Base-by-base conservation (phyloP, 805 yeast species). In the Limtongozyma cylindracea region DNA sequence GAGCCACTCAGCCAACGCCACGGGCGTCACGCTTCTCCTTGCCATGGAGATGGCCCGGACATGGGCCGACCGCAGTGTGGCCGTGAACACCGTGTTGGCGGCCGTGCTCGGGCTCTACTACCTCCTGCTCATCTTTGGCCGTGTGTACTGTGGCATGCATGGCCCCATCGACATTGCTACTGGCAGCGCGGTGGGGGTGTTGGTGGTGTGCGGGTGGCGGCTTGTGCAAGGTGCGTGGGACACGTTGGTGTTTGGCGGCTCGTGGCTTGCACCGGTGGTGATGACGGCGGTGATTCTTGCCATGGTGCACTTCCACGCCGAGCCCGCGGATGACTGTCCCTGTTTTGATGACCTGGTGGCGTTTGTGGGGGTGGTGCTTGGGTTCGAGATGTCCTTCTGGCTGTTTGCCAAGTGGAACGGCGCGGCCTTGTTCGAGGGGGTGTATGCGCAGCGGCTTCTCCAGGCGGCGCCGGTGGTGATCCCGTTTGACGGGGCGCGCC, bases 91-190 rank as follows among this genome's bases (percentile, higher is more conserved):
- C 11, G 7, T 28, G 6, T n/a, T 24, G 11, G 22, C 37, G 4
- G 19, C 5, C n/a, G 20, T 19, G n/a, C 20, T 32, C 10, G 29
- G 54, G 13, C 25, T 33, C 10, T 80, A 80, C 39, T 66, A 64
- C 34, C 27, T 53, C 17, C 62, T 80, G 6, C 49, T 88, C 27
- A 58, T 74, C 2, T 39, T 64, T 27, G 98, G 98, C 10, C 53
- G 98, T 25, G 36, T 84, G 7, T 84, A 88, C 46, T 80, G 93
- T 41, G 98, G 98, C 3, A 84, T 84, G 98, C 98, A 88, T 45
- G 96, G 98, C 3, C 59, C 74, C 27, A 43, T 73, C 12, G 98
- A 88, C 39, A 53, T 88, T 3, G 22, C 46, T 1, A 38, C 60
- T 11, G 98, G 98, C 5, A 45, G 61, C 0, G 1, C 58, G 0